Evolutionary conservation across 768 basidiomycete genomes (phyloP), one percentile per base, ranked within the genome.

Genomic region (Tylopilus rubrobrunneus): DNA sequence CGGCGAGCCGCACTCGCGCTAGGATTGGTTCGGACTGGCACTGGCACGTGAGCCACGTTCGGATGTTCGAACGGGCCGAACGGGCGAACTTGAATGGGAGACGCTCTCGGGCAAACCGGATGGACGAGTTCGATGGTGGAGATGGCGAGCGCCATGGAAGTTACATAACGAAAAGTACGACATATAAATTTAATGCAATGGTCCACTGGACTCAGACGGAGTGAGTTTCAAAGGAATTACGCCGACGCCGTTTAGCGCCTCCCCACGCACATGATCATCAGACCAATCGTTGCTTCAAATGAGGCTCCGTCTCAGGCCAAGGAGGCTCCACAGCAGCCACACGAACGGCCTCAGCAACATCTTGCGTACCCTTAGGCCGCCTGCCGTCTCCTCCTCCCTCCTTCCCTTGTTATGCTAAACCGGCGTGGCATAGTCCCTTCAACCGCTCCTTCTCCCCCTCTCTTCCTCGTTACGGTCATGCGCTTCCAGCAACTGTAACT

Each of bases 381-480:
- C 43, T 84, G 86, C 12, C 83, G 86, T 7, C 80, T 94, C 50
- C 67, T 73, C 31, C 79, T 93, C 21, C 80, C 83, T 0, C 86
- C 90, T 3, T 87, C 89, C 1, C 73, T 81, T 12, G 69, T 81
- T 19, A 73, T 89, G 47, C 75, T 77, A 47, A 88, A 85, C n/a
- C n/a, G n/a, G 58, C 84, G 85, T 12, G 85, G 82, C 43, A 72
- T 82, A 48, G 77, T 76, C 1, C 79, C 82, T n/a, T 79, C 87
- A 9, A 81, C 81, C 0, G 74, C 81, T 1, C 84, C 85, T 2
- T 92, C 92, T 0, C 87, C 91, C 0, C 85, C 87, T 2, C 96
- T 96, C 0, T 98, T 98, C 71, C 96, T 25, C 86, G 96, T 40
- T 99, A 98, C 66, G 97, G 96, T 25, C 92, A 97, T 66, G 87